Evolutionary conservation across 2,329 filamentous ascomycete species (phyloP), one percentile per base, ranked within the genome.

Genomic region (Berkeleyomyces rouxiae): DNA sequence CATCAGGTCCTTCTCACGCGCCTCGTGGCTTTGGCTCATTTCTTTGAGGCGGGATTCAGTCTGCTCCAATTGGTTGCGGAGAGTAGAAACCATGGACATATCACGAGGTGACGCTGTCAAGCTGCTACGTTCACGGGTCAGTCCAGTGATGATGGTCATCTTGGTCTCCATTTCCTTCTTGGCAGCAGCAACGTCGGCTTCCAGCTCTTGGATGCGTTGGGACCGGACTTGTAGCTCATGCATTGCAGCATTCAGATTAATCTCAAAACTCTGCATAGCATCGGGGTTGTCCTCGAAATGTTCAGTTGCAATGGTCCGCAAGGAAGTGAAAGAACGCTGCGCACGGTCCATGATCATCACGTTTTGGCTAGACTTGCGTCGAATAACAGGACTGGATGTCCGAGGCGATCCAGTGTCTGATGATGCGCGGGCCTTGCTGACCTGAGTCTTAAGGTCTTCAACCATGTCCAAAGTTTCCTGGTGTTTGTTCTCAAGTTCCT

Each of bases 151-250:
- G 70, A 99, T 91, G 39, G 89, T 88, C 78, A 92, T 90, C 81
- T 99, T 99, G 66, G 82, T 85, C 71, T 99, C 93, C 86, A 97
- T 95, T 73, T 99, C 93, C 76, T 90, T 96, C 77, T 89, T 93
- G 31, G 90, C 83, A 3, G 83, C 85, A 36, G 84, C 78, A 63
- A 96, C 82, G 68, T 96, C 92, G 4, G 84, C 84, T 72, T 99
- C 93, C 11, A 99, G 78, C 68, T 91, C 85, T 70, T 95, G 88
- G 61, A 96, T 91, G 37, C 91, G 85, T 72, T 97, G 91, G 46
- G 91, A 91, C 49, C 91, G 84, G 7, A 80, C 80, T 67, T 96
- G 87, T 42, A 99, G 78, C 71, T 99, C 93, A 68, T 93, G 88
- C 85, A 96, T 92, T 64, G 92, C 90, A 1, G 89, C 82, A 70